Base-by-base conservation (phyloP, 2,329 filamentous ascomycete genomes). In the Epichloe bromicola region DNA sequence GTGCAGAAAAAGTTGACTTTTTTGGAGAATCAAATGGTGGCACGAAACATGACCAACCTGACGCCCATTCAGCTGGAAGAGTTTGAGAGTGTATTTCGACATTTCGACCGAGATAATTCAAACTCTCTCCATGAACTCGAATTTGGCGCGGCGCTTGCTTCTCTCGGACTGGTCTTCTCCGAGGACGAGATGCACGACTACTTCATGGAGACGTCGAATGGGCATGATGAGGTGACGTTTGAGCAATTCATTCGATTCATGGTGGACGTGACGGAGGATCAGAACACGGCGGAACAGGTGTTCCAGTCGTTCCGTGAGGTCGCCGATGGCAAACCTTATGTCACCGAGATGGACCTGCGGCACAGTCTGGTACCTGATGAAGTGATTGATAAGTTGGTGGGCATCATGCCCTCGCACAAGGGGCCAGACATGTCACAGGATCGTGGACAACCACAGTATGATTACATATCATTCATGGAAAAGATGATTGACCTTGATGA, bases 171-270 rank as follows among this genome's bases (percentile, higher is more conserved):
- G 5, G 93, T 97, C 5, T 98, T 97, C 63, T 93, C 94, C 58
- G 93, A 97, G 65, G 85, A 91, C 26, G 93, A 98, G 72, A 98
- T 97, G 93, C 91, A 97, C 66, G 84, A 91, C 49, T 91, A 91
- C 60, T 98, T 96, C 69, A 63, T 85, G 48, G 86, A 91, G 50
- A 94, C 90, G n/a, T 90, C 87, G 56, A 81, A 79, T 38, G 88
- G 82, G 37, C 79, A 74, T 57, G 85, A 83, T 66, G 80, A 85
- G 57, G 93, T 98, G 48, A 93, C 87, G 4, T 98, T 98, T 64
- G 93, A 98, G 71, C 91, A 97, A 68, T 98, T 98, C 64, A 98
- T 98, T 65, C 83, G 88, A 39, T 98, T 98, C 75, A 98, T 98
- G 93, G 93, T 98, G 46, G 88, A 95, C 59, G 93, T 96, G 47